Evolutionary conservation across 2,329 filamentous ascomycete species (phyloP).

Genomic region (Lecanicillium sp.): DNA sequence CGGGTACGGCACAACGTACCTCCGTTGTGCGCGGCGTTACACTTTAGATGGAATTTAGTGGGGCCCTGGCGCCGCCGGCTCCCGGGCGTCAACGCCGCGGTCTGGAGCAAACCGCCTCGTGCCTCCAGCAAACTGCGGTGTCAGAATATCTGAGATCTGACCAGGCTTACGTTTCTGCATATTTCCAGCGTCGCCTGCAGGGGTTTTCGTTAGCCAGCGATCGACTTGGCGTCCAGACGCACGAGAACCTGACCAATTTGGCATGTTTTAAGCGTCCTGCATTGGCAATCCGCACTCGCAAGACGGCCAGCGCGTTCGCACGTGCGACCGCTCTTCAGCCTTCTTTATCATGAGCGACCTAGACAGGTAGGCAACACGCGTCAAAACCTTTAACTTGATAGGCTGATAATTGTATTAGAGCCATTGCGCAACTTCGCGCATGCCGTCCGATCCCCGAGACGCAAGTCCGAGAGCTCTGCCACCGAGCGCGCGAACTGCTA

Average conservation of each 20-base stretch:
- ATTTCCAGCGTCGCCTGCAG: too few relatives aligned
- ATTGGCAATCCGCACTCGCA: constrained; percentile 1
- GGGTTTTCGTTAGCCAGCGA: too few relatives aligned
- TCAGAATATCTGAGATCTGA: too few relatives aligned
- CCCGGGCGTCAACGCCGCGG: too few relatives aligned
- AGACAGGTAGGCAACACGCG: constrained; percentile 58
- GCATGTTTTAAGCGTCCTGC: neutral
- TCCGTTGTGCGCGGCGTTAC: constrained; percentile 4
- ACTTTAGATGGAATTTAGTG: constrained; percentile 9
- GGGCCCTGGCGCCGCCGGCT: constrained; percentile 5
- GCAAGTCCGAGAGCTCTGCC: constrained; percentile 93
- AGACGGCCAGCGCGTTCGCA: constrained; percentile 14
- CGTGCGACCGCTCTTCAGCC: constrained; percentile 11
- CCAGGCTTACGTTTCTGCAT: too few relatives aligned
- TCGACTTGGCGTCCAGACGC: too few relatives aligned
- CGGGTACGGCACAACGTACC: constrained; percentile 12
- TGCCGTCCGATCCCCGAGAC: constrained; percentile 93
- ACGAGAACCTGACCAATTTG: constrained; percentile 13
- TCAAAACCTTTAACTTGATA: neutral
- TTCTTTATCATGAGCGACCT: constrained; percentile 72
- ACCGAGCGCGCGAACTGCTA: constrained; percentile 90
- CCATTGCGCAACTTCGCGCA: constrained; percentile 89
- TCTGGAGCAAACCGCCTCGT: too few relatives aligned
- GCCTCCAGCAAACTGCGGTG: too few relatives aligned
- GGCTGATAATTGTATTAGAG: constrained; percentile 42